These are phyloP conservation scores for Leccinum barrowsii DNA, from an alignment of 768 basidiomycete genomes.

Conservation along the genomic window DNA sequence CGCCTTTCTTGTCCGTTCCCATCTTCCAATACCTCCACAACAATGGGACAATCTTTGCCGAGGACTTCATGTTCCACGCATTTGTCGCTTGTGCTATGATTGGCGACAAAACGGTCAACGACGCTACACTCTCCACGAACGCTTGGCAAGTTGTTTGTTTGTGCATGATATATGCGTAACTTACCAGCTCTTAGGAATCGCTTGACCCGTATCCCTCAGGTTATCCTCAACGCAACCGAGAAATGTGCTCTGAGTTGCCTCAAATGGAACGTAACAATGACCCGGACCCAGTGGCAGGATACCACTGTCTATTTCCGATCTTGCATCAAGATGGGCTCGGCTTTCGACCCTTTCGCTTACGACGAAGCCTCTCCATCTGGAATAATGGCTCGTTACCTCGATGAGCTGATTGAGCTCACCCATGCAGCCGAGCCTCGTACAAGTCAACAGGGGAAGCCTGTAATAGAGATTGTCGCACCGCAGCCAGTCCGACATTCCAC, in stretches of 20 bases:
- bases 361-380: slow-evolving; percentile 11
- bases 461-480: slow-evolving; percentile 12
- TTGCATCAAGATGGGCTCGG: slow-evolving; percentile 25
- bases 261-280: slow-evolving; percentile 24
- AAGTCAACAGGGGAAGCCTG: not conserved
- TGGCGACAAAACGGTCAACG: slow-evolving; percentile 34
- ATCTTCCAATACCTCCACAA: slow-evolving; percentile 30
- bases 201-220: slow-evolving; percentile 20
- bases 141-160: slow-evolving; percentile 28
- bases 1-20: slow-evolving; percentile 27
- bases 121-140: slow-evolving; percentile 27
- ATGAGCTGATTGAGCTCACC: slow-evolving; percentile 17
- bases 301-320: slow-evolving; percentile 20
- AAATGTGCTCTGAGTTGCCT: slow-evolving; percentile 16
- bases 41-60: slow-evolving; percentile 24
- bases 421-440: not conserved
- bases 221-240: slow-evolving; percentile 25
- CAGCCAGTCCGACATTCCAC: slow-evolving; percentile 10
- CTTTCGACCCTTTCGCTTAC: slow-evolving; percentile 24
- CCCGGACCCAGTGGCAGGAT: slow-evolving; percentile 20
- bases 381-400: slow-evolving; percentile 19
- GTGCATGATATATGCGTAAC: not conserved
- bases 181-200: slow-evolving; percentile 21
- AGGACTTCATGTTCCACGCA: slow-evolving; percentile 35
- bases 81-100: slow-evolving; percentile 36